Evolutionary conservation across 169 alveolate genomes (phyloP), one percentile per base, ranked within the genome.

Genomic region (Ichthyophthirius multifiliis): DNA sequence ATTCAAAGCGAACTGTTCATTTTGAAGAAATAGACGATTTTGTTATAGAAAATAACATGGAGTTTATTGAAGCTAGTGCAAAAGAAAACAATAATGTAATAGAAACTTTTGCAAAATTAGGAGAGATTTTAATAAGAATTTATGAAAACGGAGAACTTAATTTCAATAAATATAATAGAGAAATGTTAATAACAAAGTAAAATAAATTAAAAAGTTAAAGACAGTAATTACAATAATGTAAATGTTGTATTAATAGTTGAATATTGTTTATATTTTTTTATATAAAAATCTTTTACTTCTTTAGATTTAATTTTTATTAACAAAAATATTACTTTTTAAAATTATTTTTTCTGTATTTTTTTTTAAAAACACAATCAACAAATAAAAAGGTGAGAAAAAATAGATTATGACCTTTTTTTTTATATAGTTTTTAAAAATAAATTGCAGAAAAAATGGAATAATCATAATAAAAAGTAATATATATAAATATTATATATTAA

Each of bases 11-110:
- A 67, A 37, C 43, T 20, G 62, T 67, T 23, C 10, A 6, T 18
- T 41, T 18, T 9, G 39, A 67, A 37, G 77, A 67, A 30, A 41
- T 23, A 39, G 20, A 67, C 15, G 43, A 67, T 2, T 67, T 37
- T 41, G 77, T 41, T 16, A 37, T 2, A 4, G 41, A 30, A 13
- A 5, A 35, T 35, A 23, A 37, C 13, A 37, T 67, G 48, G 62
- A 37, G 18, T 67, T 18, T 35, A 39, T 67, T 4, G 77, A 67
- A 67, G 77, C 77, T 6, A 67, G 77, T 67, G 77, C 77, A 67
- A 67, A 67, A 39, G 48, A 37, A 39, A 67, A 67, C 9, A 23
- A 20, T 1, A 67, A 67, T 39, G 62, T 67, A 20, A 37, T 39
- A 0, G 18, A 18, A 12, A 41, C 77, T 3, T 67, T 37, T 67